Percentiles rank a stretch among this genome's conserved stretches.
These are phyloP conservation scores for Coprinopsis strossmayeri DNA, from an alignment of 768 basidiomycete genomes.

Conservation along the genomic window DNA sequence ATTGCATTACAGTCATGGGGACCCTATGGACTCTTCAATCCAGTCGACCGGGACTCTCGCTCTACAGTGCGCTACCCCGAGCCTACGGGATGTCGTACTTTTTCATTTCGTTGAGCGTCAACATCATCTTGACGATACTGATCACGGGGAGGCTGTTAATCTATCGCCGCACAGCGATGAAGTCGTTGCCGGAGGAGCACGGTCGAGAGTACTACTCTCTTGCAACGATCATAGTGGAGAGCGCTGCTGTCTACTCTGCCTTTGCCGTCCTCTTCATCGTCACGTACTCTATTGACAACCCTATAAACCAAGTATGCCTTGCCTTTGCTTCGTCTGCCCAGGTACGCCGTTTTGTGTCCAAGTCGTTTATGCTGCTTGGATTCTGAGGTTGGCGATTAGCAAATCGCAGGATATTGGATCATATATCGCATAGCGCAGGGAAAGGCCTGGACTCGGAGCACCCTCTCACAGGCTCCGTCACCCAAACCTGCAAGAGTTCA, in stretches of 20 bases:
- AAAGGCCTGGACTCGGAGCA: conserved; percentile 32
- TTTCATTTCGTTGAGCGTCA: conserved; percentile 31
- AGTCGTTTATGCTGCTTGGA: neutral
- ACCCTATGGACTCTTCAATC: conserved; percentile 38
- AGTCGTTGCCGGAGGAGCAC: conserved; percentile 26
- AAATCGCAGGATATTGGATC: conserved; percentile 41
- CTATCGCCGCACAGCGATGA: conserved; percentile 23
- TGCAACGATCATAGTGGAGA: conserved; percentile 34
- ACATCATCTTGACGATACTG: conserved; percentile 35
- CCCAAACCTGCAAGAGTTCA: no score
- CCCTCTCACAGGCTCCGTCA: conserved; percentile 14
- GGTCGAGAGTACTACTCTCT: conserved; percentile 31
- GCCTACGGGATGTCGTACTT: conserved; percentile 33
- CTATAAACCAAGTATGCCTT: conserved; percentile 34
- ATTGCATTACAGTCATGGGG: conserved; percentile 29
- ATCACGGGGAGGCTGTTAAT: conserved; percentile 28
- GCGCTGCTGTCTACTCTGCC: conserved; percentile 36
- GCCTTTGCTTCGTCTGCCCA: conserved; percentile 4
- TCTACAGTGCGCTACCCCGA: conserved; percentile 29
- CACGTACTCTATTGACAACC: conserved; percentile 31
- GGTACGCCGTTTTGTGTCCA: neutral
- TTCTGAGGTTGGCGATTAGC: conserved; percentile 18
- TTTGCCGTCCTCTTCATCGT: conserved; percentile 34
- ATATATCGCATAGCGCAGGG: conserved; percentile 42
- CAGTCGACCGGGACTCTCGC: conserved; percentile 31